phyloP scores from a whole-genome alignment of 345 rosid genomes.

The Gossypium mustelinum region DNA sequence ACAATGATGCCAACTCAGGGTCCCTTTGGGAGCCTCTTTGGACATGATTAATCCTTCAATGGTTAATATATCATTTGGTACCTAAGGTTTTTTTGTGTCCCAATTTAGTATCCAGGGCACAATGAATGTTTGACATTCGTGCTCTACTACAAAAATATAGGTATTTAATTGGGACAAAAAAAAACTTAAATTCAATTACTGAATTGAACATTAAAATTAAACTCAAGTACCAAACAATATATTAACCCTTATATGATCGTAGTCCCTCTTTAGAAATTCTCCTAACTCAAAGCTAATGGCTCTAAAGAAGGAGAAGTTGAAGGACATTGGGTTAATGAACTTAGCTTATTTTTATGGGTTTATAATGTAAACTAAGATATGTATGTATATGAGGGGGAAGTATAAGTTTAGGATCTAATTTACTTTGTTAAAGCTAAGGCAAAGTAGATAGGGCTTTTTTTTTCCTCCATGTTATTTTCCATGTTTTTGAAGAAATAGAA shows the following conservation, averaged over 20 bases:
- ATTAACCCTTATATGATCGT: no score
- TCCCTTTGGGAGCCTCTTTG: constrained; percentile 61
- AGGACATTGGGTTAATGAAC: constrained; percentile 22
- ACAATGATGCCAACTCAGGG: constrained; percentile 18
- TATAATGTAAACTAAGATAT: background rate
- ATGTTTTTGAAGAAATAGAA: background rate
- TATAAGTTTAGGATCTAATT: constrained; percentile 9
- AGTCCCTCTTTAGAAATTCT: constrained; percentile 23
- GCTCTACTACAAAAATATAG: no score
- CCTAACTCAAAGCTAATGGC: constrained; percentile 15
- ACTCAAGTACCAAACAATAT: no score
- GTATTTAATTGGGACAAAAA: no score
- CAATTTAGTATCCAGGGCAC: no score
- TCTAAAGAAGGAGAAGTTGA: constrained; percentile 25
- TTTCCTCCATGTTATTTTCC: background rate
- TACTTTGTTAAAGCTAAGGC: background rate
- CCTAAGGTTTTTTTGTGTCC: no score
- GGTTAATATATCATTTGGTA: no score
- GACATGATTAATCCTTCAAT: constrained; percentile 35
- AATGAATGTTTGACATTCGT: no score
- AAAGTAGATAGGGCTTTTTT: background rate
- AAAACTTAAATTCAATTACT: no score
- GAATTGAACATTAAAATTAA: no score
- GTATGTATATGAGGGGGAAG: background rate
- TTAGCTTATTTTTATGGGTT: constrained; percentile 7